Conservation (phyloP, 306 rosid species). For the Ormosia semicastrata region DNA sequence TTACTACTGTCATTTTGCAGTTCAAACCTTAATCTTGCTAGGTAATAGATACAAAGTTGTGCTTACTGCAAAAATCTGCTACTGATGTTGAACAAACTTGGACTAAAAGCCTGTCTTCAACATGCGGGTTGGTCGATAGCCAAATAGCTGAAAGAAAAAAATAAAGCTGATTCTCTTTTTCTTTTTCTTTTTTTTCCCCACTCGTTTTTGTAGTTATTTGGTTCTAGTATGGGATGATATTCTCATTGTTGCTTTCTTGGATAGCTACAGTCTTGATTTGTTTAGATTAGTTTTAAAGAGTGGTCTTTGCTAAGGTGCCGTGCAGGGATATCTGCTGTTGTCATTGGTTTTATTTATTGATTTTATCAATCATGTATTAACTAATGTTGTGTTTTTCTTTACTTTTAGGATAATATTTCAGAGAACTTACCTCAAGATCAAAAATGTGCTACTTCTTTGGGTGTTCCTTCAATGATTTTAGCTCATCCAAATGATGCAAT, state of each 20-base stretch:
- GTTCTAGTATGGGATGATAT: neutral
- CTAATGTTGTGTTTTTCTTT: too few species aligned
- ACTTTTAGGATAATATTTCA: too few species aligned
- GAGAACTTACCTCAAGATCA: too few species aligned
- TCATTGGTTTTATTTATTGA: too few species aligned
- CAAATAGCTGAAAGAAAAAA: neutral
- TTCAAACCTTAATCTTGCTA: conserved; percentile 30
- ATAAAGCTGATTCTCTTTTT: neutral
- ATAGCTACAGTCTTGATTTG: conserved; percentile 7
- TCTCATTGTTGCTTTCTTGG: conserved; percentile 32
- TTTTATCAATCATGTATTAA: too few species aligned
- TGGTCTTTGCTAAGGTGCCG: too few species aligned
- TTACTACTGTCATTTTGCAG: conserved; percentile 43
- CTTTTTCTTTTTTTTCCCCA: too few species aligned
- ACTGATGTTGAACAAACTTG: conserved; percentile 29
- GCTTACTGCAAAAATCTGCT: conserved; percentile 36
- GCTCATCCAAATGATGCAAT: too few species aligned
- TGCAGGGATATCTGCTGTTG: too few species aligned
- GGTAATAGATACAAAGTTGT: conserved; percentile 27
- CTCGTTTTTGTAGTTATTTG: conserved; percentile 16
- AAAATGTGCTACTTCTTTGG: too few species aligned
- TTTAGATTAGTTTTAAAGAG: too few species aligned
- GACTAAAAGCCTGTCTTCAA: conserved; percentile 26
- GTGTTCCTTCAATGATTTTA: too few species aligned
- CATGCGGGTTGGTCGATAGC: neutral